Percentiles rank a stretch among this genome's conserved stretches.
phyloP scores from a whole-genome alignment of 129 eudicot species.

The Arctium lappa region DNA sequence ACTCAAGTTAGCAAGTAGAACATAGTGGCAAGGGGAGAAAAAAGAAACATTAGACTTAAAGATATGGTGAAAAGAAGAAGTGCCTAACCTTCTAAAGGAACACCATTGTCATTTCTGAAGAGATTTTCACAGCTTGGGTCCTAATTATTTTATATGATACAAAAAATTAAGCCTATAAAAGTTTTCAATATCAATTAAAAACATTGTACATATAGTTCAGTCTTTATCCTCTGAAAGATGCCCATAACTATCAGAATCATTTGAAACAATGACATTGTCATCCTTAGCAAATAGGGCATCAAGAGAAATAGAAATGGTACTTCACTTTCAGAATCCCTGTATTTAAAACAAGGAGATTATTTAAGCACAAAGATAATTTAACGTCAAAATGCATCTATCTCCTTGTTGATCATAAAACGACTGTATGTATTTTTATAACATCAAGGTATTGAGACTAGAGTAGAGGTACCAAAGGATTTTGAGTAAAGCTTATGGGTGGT shows the following conservation, averaged over 20 bases:
- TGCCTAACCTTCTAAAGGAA: conserved; percentile 50
- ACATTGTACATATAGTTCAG: conserved; percentile 1
- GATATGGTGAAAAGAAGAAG: background rate
- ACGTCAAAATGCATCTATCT: too few species aligned
- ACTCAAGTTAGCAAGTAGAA: background rate
- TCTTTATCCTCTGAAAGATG: conserved; percentile 81
- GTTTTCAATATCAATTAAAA: too few species aligned
- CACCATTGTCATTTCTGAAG: conserved; percentile 34
- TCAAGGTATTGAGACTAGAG: too few species aligned
- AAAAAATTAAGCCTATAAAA: too few species aligned
- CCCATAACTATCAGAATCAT: conserved; percentile 90
- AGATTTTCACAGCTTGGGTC: background rate
- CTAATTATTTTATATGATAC: too few species aligned
- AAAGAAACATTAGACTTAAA: background rate
- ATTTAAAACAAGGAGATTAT: too few species aligned
- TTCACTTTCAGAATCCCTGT: too few species aligned
- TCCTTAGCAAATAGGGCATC: conserved; percentile 58
- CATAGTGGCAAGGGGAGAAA: background rate
- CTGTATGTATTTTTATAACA: too few species aligned
- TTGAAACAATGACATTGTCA: conserved; percentile 43
- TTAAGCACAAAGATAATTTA: too few species aligned
- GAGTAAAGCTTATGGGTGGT: too few species aligned
- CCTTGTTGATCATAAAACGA: too few species aligned
- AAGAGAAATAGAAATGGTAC: conserved; percentile 39
- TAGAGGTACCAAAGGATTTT: too few species aligned